These are phyloP conservation scores for Diaporthe sp. DNA, from an alignment of 2,329 filamentous ascomycete genomes.

Conservation along the genomic window DNA sequence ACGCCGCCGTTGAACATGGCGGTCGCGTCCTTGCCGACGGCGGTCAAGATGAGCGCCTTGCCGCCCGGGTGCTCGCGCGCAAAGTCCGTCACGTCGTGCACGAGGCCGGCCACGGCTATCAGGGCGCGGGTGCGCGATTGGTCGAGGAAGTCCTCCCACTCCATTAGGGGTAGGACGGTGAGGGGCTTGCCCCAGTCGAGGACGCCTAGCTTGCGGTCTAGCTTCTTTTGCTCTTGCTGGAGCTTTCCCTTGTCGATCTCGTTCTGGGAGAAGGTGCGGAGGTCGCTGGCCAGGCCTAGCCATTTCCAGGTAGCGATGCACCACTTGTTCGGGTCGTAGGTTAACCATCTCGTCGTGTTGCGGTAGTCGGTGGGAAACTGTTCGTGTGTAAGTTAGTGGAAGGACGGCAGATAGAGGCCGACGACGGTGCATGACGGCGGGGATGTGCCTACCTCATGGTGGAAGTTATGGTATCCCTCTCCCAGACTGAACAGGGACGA, in stretches of 20 bases:
- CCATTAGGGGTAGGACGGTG: conserved; percentile 86
- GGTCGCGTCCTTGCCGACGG: conserved; percentile 87
- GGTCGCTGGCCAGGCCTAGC: conserved; percentile 85
- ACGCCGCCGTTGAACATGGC: conserved; percentile 94
- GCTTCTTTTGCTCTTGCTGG: conserved; percentile 92
- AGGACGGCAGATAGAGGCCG: background rate
- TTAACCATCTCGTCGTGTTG: conserved; percentile 91
- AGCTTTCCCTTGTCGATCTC: conserved; percentile 94
- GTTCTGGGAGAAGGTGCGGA: conserved; percentile 92
- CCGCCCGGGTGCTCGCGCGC: conserved; percentile 91
- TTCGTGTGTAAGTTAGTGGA: background rate
- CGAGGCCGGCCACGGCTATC: conserved; percentile 83
- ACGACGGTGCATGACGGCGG: background rate
- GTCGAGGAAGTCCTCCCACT: conserved; percentile 88
- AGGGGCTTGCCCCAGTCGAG: conserved; percentile 91
- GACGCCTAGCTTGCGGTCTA: conserved; percentile 85
- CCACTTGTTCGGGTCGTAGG: conserved; percentile 95
- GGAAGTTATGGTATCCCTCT: conserved; percentile 93
- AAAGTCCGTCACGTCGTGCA: conserved; percentile 87
- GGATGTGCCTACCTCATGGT: conserved; percentile 70
- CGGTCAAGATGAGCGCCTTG: conserved; percentile 83
- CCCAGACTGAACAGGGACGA: conserved; percentile 88
- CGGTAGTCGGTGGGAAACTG: conserved; percentile 95
- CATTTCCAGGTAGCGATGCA: conserved; percentile 87
- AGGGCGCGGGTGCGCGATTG: conserved; percentile 83